Evolutionary conservation across 2,329 filamentous ascomycete genomes (phyloP).

Genomic region (Biscogniauxia marginata): DNA sequence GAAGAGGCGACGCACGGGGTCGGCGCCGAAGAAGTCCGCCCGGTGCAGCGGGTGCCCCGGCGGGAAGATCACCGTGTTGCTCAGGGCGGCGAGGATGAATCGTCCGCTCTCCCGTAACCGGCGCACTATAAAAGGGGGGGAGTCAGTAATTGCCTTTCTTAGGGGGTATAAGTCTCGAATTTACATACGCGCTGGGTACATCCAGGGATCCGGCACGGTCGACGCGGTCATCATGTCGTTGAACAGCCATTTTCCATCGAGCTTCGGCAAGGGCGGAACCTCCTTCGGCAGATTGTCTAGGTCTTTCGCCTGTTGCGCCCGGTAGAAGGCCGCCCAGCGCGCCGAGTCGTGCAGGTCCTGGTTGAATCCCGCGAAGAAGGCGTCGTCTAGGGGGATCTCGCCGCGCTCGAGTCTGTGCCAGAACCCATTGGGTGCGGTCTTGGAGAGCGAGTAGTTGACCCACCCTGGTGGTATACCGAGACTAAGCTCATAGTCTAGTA

Average conservation of each 20-base stretch:
- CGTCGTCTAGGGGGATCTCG: constrained; percentile 69
- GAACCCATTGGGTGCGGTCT: constrained; percentile 71
- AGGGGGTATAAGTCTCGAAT: too few relatives aligned
- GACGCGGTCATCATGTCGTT: constrained; percentile 85
- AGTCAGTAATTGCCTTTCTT: too few relatives aligned
- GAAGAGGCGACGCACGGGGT: constrained; percentile 67
- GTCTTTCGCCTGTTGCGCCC: constrained; percentile 41
- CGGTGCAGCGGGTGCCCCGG: constrained; percentile 66
- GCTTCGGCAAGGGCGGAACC: constrained; percentile 63
- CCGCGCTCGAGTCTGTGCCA: constrained; percentile 91
- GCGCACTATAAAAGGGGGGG: too few relatives aligned
- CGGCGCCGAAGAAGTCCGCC: constrained; percentile 44
- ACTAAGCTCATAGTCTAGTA: constrained; percentile 81
- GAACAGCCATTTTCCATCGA: constrained; percentile 80
- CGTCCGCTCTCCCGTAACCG: constrained; percentile 61
- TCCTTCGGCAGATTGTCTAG: constrained; percentile 35
- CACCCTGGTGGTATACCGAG: constrained; percentile 80
- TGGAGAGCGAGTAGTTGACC: constrained; percentile 87
- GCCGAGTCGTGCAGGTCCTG: constrained; percentile 64
- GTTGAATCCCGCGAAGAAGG: constrained; percentile 76
- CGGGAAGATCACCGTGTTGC: constrained; percentile 88
- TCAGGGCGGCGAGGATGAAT: constrained; percentile 78
- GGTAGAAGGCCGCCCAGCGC: constrained; percentile 69
- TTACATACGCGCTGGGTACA: constrained; percentile 84
- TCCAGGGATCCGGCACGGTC: constrained; percentile 74